Percentiles rank a stretch among this genome's conserved stretches.
phyloP scores from a whole-genome alignment of 1,139 yeast genomes.

The Fermentozyma sake region DNA sequence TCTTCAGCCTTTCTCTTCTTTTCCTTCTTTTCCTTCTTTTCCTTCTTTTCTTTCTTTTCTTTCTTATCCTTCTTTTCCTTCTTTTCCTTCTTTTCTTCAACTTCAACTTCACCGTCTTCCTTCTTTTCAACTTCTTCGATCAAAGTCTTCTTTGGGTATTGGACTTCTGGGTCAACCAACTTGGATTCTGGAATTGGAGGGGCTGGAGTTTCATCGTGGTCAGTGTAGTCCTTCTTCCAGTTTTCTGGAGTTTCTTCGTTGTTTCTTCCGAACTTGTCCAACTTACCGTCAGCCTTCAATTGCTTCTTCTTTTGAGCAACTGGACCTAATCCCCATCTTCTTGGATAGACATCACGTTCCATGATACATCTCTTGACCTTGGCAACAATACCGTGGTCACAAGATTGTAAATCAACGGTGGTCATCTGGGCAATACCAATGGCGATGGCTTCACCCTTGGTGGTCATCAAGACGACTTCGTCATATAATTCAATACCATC shows the following conservation, averaged over 20 bases:
- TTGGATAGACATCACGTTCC: constrained; percentile 99
- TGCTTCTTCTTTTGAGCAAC: constrained; percentile 98
- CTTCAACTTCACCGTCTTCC: constrained; percentile 26
- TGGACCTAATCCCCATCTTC: constrained; percentile 99
- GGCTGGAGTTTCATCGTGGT: constrained; percentile 66
- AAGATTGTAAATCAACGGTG: constrained; percentile 90
- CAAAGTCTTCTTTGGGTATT: constrained; percentile 47
- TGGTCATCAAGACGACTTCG: constrained; percentile 96
- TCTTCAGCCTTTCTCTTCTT: constrained; percentile 57
- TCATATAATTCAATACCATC: constrained; percentile 96
- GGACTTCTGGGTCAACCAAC: constrained; percentile 47
- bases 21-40: constrained; percentile 38
- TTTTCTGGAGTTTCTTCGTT: constrained; percentile 90
- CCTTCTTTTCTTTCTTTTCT: constrained; percentile 58
- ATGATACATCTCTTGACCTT: constrained; percentile 98
- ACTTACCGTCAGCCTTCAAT: constrained; percentile 94
- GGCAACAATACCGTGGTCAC: constrained; percentile 98
- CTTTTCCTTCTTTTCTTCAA: constrained; percentile 41
- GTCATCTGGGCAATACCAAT: constrained; percentile 99
- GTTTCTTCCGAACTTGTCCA: constrained; percentile 90
- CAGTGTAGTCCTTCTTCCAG: constrained; percentile 87
- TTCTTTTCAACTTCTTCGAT: constrained; percentile 36
- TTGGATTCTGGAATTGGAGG: constrained; percentile 46
- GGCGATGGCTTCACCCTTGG: constrained; percentile 99
- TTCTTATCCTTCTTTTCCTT: constrained; percentile 64